Base-by-base conservation (phyloP, 331 rosid species). In the Quercus phellos region DNA sequence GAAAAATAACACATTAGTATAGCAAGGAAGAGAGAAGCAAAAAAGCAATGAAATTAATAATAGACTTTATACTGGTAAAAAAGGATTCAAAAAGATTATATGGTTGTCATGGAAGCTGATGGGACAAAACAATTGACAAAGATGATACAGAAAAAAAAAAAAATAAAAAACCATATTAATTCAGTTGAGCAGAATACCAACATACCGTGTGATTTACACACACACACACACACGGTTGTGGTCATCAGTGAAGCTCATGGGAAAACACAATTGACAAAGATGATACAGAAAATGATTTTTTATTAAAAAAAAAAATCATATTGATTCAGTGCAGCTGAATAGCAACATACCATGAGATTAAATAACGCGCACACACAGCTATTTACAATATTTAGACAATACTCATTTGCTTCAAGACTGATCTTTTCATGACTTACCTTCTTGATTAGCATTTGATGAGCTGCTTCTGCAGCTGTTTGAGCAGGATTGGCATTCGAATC, bases 391-490 rank as follows among this genome's bases (percentile, higher is more conserved):
- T 24, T 19, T 9, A 69, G 18, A 11, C 21, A 61, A 35, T 30
- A 63, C 66, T 6, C 55, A 34, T 14, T 0, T 38, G 55, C 19
- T 21, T 70, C n/a, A 4, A 56, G 68, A 24, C 16, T 5, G 30
- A 19, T 32, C 55, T 12, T 71, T 77, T 50, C 21, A 68, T 27
- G 66, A 78, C 53, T 75, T 78, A 88, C 94, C 97, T 90, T 90
- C 58, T 84, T 86, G 46, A 67, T 84, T 72, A 85, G 82, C 89
- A 87, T 87, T 76, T 82, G 87, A 54, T 85, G 79, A 54, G 86
- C 68, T 34, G 94, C 94, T 84, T 90, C 94, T 2, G 87, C 88
- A 70, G 93, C 91, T 21, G 91, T 90, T 81, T 85, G 86, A 74
- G 94, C 91, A 74, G 93, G 91, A 81, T 87, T 84, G 18, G 81